phyloP scores from a whole-genome alignment of 106 monocot species.

The Cymbidium sinense region DNA sequence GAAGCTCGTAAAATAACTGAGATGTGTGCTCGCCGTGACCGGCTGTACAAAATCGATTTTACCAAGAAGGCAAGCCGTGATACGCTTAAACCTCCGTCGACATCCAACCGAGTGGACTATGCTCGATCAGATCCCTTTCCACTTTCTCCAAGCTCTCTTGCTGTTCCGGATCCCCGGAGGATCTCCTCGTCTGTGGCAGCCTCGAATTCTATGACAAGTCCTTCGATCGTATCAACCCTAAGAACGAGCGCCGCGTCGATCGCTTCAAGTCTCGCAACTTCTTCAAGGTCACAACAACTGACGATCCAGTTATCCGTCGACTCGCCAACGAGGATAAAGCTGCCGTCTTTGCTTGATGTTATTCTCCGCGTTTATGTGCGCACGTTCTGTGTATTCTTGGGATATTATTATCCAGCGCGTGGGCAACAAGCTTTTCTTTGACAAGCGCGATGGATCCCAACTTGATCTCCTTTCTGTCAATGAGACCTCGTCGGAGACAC shows the following conservation, averaged over 20 bases:
- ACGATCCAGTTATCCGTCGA: conserved; percentile 91
- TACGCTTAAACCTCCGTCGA: conserved; percentile 71
- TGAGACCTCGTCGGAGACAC: conserved; percentile 74
- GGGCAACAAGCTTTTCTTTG: conserved; percentile 95
- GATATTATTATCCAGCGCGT: conserved; percentile 92
- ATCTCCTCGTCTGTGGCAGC: conserved; percentile 74
- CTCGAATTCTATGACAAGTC: conserved; percentile 78
- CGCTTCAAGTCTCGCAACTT: conserved; percentile 83
- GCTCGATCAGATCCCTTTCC: conserved; percentile 90
- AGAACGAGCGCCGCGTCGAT: conserved; percentile 79
- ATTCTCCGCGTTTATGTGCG: conserved; percentile 94
- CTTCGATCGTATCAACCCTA: conserved; percentile 78
- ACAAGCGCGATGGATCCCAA: conserved; percentile 98
- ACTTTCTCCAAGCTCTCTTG: conserved; percentile 87
- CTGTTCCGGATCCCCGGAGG: conserved; percentile 81
- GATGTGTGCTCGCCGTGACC: conserved; percentile 71
- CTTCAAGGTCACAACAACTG: conserved; percentile 92
- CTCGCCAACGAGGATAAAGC: conserved; percentile 85
- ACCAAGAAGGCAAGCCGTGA: conserved; percentile 30
- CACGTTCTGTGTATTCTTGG: conserved; percentile 80
- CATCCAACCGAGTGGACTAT: conserved; percentile 94
- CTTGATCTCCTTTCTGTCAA: conserved; percentile 78
- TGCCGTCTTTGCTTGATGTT: conserved; percentile 81
- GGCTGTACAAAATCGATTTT: conserved; percentile 42
- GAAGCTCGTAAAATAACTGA: conserved; percentile 77